Conservation (phyloP, 2,329 filamentous ascomycete species). For the Xylaria sp. region DNA sequence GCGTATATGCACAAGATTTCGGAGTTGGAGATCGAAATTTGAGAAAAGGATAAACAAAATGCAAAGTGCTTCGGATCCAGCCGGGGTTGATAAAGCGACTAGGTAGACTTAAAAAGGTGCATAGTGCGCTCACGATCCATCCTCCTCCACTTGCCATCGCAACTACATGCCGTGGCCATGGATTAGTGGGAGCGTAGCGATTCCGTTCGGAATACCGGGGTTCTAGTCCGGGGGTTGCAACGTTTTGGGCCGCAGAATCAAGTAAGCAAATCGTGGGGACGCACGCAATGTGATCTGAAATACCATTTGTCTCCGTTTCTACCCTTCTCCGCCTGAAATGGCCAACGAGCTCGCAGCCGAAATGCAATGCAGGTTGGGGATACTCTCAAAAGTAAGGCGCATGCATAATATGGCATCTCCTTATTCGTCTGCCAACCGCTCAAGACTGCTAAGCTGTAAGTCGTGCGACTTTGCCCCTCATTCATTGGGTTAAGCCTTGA, state of each 20-base stretch:
- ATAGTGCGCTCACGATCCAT: constrained; percentile 15
- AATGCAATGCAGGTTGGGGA: constrained; percentile 33
- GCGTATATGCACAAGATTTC: constrained; percentile 4
- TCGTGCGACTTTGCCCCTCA: constrained; percentile 15
- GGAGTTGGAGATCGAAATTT: constrained; percentile 11
- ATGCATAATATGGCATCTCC: constrained; percentile 23
- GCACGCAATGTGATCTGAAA: constrained; percentile 31
- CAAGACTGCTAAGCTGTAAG: constrained; percentile 21
- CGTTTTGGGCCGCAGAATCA: constrained; percentile 13
- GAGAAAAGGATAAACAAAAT: constrained; percentile 12
- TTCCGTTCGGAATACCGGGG: constrained; percentile 16
- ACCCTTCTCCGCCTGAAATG: constrained; percentile 21
- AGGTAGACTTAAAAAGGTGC: constrained; percentile 23
- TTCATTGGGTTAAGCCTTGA: constrained; percentile 22
- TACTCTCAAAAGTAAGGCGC: constrained; percentile 30
- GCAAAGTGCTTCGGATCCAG: constrained; percentile 1
- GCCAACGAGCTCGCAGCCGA: constrained; percentile 31
- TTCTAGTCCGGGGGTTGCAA: constrained; percentile 13
- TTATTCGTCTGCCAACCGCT: constrained; percentile 28
- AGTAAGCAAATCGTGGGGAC: constrained; percentile 30
- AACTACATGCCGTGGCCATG: constrained; percentile 20
- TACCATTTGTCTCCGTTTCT: constrained; percentile 31
- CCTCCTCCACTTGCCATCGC: constrained; percentile 20
- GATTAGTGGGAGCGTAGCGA: constrained; percentile 16
- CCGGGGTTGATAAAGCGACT: constrained; percentile 16